phyloP scores from a whole-genome alignment of 768 basidiomycete genomes.

The Gloeopeniophorella convolvens region DNA sequence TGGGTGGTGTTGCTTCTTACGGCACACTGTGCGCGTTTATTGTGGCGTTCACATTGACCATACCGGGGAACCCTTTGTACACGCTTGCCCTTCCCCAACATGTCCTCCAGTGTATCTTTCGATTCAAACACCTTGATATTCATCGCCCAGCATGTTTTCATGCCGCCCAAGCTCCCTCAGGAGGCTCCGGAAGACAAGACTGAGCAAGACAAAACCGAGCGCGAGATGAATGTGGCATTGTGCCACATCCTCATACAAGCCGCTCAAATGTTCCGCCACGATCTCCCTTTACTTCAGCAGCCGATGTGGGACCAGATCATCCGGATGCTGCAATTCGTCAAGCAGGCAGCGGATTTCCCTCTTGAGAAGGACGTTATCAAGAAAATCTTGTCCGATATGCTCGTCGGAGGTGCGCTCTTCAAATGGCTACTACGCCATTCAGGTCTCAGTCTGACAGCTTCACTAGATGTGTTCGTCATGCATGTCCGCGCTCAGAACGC shows the following conservation, averaged over 20 bases:
- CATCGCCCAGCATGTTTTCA: constrained; percentile 3
- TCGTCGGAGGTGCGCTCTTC: neutral
- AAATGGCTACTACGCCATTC: neutral
- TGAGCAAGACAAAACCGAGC: neutral
- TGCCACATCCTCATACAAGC: neutral
- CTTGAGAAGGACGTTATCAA: neutral
- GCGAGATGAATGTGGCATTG: neutral
- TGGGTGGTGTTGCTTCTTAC: too few relatives aligned
- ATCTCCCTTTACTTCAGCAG: neutral
- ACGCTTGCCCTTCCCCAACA: neutral
- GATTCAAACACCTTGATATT: neutral
- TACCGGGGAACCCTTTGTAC: neutral
- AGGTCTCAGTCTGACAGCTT: neutral
- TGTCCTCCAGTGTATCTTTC: neutral
- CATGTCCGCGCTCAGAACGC: constrained; percentile 10
- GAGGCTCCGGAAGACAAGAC: neutral
- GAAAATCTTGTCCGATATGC: neutral
- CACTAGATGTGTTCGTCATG: constrained; percentile 3
- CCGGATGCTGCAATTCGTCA: constrained; percentile 2
- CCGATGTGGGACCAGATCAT: constrained; percentile 6
- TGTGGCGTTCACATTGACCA: neutral
- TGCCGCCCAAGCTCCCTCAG: constrained; percentile 12
- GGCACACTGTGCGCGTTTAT: neutral
- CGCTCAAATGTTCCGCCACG: neutral
- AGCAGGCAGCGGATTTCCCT: neutral